Evolutionary conservation across 345 rosid genomes (phyloP).

Genomic region (Syzygium grande): DNA sequence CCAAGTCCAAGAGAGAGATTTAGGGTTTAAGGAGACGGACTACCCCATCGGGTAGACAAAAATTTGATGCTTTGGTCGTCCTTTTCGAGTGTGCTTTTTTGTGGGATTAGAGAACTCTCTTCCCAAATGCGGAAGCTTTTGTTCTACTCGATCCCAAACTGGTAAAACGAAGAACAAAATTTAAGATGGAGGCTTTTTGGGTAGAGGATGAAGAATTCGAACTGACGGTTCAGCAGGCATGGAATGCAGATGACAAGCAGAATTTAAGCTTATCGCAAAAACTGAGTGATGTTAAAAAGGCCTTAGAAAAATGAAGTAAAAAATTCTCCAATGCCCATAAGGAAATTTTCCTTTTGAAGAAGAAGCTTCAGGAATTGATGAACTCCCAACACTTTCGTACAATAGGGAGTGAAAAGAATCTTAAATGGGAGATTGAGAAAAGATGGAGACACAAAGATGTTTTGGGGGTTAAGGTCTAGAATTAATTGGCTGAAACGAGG

Average conservation of each 20-base stretch:
- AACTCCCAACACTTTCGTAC: fast-evolving
- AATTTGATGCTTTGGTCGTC: too few relatives aligned
- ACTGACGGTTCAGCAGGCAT: neutral
- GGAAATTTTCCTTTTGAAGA: neutral
- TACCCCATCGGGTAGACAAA: too few relatives aligned
- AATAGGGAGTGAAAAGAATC: neutral
- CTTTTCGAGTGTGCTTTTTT: too few relatives aligned
- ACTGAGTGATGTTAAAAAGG: neutral
- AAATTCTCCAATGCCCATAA: neutral
- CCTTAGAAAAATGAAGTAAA: neutral
- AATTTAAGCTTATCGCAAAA: neutral
- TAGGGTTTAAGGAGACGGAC: too few relatives aligned
- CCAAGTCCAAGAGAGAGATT: too few relatives aligned
- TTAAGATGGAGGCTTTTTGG: neutral
- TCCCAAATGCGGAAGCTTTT: neutral
- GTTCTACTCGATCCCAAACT: fast-evolving
- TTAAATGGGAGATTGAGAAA: neutral
- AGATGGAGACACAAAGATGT: neutral
- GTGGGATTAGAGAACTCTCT: neutral
- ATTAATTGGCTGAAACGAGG: neutral
- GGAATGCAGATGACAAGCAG: neutral
- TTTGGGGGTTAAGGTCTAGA: neutral
- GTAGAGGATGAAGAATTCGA: neutral
- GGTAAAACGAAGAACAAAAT: fast-evolving
- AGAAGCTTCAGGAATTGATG: neutral